Percentiles rank a stretch among this genome's conserved stretches.
Evolutionary conservation across 768 basidiomycete genomes (phyloP).

Genomic region (Lentinula guzmanii): DNA sequence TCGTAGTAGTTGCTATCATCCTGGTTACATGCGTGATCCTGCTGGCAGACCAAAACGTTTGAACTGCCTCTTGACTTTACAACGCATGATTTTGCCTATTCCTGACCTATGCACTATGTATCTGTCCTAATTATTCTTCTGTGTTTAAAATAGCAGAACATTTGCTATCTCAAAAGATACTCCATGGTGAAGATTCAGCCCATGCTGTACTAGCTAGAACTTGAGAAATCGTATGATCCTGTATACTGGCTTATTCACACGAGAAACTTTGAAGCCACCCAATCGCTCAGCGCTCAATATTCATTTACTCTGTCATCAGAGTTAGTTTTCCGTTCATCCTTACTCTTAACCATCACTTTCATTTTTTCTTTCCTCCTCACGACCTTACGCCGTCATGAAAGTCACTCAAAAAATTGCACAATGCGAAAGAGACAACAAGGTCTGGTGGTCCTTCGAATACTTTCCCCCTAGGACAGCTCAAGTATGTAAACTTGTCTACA

Average conservation of each 20-base stretch:
- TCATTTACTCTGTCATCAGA: neutral
- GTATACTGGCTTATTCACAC: neutral
- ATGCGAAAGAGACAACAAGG: slow-evolving; percentile 75
- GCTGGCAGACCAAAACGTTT: slow-evolving; percentile 26
- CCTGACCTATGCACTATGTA: no score
- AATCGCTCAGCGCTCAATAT: neutral
- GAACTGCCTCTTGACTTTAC: neutral
- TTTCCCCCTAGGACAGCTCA: slow-evolving; percentile 95
- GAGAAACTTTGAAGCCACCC: neutral
- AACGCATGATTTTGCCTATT: neutral
- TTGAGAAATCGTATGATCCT: neutral
- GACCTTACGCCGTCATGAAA: slow-evolving; percentile 56
- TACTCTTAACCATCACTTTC: slow-evolving; percentile 2
- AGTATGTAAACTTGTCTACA: slow-evolving; percentile 34
- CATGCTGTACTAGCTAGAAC: no score
- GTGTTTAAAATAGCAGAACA: no score
- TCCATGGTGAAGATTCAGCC: neutral
- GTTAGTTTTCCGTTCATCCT: neutral
- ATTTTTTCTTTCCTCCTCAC: slow-evolving; percentile 17
- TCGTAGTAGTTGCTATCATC: slow-evolving; percentile 38
- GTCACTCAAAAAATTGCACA: slow-evolving; percentile 91
- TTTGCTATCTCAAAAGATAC: no score
- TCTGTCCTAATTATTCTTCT: no score
- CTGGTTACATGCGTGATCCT: slow-evolving; percentile 48
- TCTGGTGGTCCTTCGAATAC: slow-evolving; percentile 99